Conservation (phyloP, 2,329 filamentous ascomycete species). For the Coniochaeta ligniaria region DNA sequence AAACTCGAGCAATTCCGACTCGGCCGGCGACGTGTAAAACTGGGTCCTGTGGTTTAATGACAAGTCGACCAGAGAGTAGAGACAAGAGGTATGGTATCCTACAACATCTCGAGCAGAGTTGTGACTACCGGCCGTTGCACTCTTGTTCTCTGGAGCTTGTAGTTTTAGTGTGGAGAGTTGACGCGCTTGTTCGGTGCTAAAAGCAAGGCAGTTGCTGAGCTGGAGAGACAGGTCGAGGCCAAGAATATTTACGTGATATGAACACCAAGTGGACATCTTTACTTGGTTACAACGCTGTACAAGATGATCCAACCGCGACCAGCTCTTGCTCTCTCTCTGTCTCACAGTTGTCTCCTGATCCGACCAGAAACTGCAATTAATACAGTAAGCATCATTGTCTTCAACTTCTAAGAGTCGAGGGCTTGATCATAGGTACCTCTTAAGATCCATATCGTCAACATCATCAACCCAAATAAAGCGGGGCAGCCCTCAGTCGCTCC, state of each 20-base stretch:
- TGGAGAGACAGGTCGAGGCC: too few relatives aligned
- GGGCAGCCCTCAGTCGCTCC: background rate
- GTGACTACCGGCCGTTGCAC: background rate
- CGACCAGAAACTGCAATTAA: background rate
- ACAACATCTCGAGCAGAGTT: background rate
- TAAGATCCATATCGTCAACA: background rate
- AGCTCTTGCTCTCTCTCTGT: background rate
- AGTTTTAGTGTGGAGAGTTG: too few relatives aligned
- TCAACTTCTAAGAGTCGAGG: background rate
- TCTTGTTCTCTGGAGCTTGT: too few relatives aligned
- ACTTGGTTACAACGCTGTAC: background rate
- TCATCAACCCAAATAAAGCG: background rate
- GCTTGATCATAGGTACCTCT: background rate
- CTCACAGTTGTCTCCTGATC: background rate
- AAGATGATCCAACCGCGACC: background rate
- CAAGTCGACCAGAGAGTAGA: background rate
- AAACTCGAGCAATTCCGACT: background rate
- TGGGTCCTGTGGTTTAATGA: background rate
- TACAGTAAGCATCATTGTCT: background rate
- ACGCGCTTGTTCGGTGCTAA: too few relatives aligned
- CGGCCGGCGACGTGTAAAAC: background rate
- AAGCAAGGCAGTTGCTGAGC: too few relatives aligned
- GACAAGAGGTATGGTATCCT: too few relatives aligned
- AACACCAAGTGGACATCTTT: too few relatives aligned
- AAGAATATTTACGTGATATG: too few relatives aligned